Conservation (phyloP, 345 rosid genomes). For the Combretum micranthum region DNA sequence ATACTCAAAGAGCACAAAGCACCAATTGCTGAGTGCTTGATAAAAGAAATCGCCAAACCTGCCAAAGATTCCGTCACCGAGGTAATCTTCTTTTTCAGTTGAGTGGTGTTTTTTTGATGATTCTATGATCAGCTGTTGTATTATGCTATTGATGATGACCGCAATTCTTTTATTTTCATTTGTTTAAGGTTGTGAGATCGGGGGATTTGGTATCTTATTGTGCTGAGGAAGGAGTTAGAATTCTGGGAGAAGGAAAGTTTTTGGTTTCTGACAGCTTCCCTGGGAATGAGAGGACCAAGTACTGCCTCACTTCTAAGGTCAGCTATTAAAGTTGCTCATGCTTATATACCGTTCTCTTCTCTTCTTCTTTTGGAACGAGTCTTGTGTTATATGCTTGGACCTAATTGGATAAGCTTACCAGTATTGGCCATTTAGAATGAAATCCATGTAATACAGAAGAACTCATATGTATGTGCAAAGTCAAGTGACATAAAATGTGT, state of each 20-base stretch:
- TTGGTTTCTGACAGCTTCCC: constrained; percentile 96
- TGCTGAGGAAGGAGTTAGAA: constrained; percentile 95
- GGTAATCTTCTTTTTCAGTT: constrained; percentile 23
- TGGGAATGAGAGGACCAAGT: constrained; percentile 95
- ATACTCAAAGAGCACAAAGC: constrained; percentile 78
- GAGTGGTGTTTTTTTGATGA: background rate
- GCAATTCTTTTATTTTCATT: background rate
- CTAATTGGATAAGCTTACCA: too few relatives aligned
- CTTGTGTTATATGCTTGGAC: too few relatives aligned
- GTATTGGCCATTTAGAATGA: too few relatives aligned
- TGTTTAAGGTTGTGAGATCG: constrained; percentile 79
- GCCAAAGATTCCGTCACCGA: constrained; percentile 92
- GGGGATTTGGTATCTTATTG: constrained; percentile 91
- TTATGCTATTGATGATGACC: background rate
- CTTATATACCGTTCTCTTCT: too few relatives aligned
- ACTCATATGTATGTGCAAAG: too few relatives aligned
- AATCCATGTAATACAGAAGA: too few relatives aligned
- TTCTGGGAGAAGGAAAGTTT: constrained; percentile 90
- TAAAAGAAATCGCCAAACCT: constrained; percentile 97
- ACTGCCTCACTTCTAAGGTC: constrained; percentile 96
- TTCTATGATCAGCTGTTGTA: background rate
- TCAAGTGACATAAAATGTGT: too few relatives aligned
- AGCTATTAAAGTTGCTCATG: background rate
- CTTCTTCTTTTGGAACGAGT: too few relatives aligned
- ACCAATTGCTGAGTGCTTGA: constrained; percentile 83